A percentile compares a stretch with the other conserved stretches of the same genome.
Evolutionary conservation across 805 yeast genomes (phyloP).

Genomic region (Middelhovenomyces tepae): DNA sequence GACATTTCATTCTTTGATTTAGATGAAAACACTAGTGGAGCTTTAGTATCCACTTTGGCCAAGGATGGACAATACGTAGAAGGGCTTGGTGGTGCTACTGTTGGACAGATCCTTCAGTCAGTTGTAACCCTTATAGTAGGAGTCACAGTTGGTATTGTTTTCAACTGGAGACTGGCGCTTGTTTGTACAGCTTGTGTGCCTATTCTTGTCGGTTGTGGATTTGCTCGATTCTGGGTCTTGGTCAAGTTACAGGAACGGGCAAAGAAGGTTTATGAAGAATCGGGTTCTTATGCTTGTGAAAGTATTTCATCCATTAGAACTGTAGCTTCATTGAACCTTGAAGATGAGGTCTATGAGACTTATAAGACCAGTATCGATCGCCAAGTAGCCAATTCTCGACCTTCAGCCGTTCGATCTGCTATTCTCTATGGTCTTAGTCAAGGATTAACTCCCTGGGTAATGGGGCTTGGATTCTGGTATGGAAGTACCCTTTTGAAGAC

Average conservation of each 20-base stretch:
- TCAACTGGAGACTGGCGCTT: constrained; percentile 33
- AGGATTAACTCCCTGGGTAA: constrained; percentile 32
- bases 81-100: constrained; percentile 34
- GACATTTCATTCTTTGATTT: constrained; percentile 31
- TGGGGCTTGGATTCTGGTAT: constrained; percentile 37
- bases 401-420: constrained; percentile 24
- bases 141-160: constrained; percentile 30
- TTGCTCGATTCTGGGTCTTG: constrained; percentile 29
- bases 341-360: constrained; percentile 27
- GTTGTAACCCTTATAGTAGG: constrained; percentile 32
- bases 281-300: constrained; percentile 34
- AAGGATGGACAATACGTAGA: constrained; percentile 33
- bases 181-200: constrained; percentile 33
- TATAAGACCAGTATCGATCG: constrained; percentile 23
- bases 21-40: constrained; percentile 30
- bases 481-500: constrained; percentile 30
- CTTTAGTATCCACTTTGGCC: constrained; percentile 30
- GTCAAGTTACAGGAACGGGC: constrained; percentile 28
- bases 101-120: constrained; percentile 31
- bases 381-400: constrained; percentile 25
- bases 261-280: constrained; percentile 29
- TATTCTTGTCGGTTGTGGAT: constrained; percentile 32
- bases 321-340: constrained; percentile 34
- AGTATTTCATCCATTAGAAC: constrained; percentile 32
- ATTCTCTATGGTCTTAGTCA: constrained; percentile 31